Base-by-base conservation (phyloP, 345 rosid species). In the Erysimum cheiranthoides region DNA sequence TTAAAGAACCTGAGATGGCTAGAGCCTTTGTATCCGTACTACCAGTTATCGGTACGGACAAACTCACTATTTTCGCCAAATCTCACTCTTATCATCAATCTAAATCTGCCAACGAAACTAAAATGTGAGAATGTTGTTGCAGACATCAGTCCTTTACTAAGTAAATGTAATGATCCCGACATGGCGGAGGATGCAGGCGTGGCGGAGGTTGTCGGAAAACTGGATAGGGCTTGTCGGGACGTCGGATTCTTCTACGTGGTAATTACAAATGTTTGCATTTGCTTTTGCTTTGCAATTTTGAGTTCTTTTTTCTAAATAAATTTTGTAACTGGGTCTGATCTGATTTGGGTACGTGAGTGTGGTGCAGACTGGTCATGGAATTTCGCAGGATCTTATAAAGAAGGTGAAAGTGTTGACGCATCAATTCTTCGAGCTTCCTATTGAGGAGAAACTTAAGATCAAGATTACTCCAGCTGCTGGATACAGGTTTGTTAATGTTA, bases 171-270 rank as follows among this genome's bases (percentile, higher is more conserved):
- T 73, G 91, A 84, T 76, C 83, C 85, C 13, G 36, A 82, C 47
- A 82, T 87, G 86, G 81, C 75, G 38, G 78, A 83, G 63, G 94
- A 90, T 70, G 85, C 85, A 0, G 80, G 72, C 49, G 93, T 90
- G 5, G 70, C 76, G 59, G 78, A 81, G 64, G 92, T 90, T 70
- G 87, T 90, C 61, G 35, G 68, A 59, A 81, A 87, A 75, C 74
- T 93, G 39, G 87, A 90, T 75, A 84, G 57, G 75, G 98, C 95
- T 61, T 93, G 98, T 63, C 74, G 89, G n/a, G 88, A 87, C 27
- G 85, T 92, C 60, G 96, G 96, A 17, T 89, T 93, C 80, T 93
- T 93, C 82, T 85, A 93, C 63, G 98, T 89, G 89, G 96, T 90
- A 85, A 46, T n/a, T n/a, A n/a, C 27, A 47, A 47, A 45, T 25